These are phyloP conservation scores for Phytophthora fragariaefolia DNA, from an alignment of 352 stramenopile species.

Conservation along the genomic window DNA sequence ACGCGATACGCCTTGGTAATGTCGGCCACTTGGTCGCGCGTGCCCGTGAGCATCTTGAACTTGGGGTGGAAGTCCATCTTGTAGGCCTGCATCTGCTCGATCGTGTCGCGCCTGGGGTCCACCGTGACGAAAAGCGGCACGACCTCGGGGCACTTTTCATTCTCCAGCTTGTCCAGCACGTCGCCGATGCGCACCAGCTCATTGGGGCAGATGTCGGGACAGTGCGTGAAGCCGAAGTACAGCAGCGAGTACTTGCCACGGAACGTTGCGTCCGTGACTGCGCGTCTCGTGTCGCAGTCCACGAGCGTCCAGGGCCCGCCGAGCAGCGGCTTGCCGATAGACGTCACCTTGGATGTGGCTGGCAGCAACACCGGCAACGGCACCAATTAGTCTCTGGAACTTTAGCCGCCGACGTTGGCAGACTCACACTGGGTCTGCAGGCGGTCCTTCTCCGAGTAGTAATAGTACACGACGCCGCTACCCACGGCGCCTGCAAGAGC, in stretches of 20 bases:
- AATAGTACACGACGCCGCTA: conserved; percentile 86
- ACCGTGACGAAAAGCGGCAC: conserved; percentile 98
- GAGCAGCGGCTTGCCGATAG: conserved; percentile 91
- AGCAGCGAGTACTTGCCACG: conserved; percentile 96
- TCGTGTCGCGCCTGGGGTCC: conserved; percentile 96
- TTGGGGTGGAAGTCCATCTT: conserved; percentile 91
- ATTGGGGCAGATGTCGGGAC: conserved; percentile 99
- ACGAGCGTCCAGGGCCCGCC: conserved; percentile 94
- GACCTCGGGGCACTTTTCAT: conserved; percentile 67
- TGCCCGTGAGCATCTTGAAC: conserved; percentile 93
- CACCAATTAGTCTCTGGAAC: conserved; percentile 1
- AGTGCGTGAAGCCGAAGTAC: conserved; percentile 99
- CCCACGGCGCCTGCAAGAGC: conserved; percentile 76
- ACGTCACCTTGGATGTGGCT: conserved; percentile 89
- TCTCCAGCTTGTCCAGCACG: conserved; percentile 92
- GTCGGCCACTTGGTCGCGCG: conserved; percentile 94
- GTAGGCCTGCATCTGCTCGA: conserved; percentile 97
- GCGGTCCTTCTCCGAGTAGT: conserved; percentile 90
- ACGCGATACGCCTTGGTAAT: conserved; percentile 99
- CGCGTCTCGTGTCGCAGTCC: conserved; percentile 84
- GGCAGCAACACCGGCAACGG: conserved; percentile 9
- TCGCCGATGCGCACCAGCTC: conserved; percentile 98
- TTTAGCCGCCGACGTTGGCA: neutral
- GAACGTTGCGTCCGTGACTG: conserved; percentile 92
- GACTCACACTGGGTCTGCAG: conserved; percentile 82